Conservation (phyloP, 2,329 filamentous ascomycete species). For the Monilinia polystroma region DNA sequence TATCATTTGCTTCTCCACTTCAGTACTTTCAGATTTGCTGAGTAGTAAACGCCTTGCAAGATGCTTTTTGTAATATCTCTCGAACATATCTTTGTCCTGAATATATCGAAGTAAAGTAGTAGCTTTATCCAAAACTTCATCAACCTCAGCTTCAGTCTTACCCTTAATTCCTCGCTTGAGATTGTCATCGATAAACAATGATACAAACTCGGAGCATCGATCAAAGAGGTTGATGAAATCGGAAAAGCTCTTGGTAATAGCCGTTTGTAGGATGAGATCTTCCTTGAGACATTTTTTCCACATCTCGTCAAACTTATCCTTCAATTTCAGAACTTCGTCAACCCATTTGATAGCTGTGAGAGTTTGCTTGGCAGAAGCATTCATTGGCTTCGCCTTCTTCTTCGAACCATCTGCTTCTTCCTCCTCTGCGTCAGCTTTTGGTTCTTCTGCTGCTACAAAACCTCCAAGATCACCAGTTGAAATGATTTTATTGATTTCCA, state of each 20-base stretch:
- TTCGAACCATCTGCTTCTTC: constrained; percentile 42
- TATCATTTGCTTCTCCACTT: constrained; percentile 94
- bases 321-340: constrained; percentile 80
- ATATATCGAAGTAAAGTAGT: constrained; percentile 86
- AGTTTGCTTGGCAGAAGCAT: constrained; percentile 73
- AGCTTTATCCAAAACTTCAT: constrained; percentile 81
- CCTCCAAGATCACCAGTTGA: constrained; percentile 55
- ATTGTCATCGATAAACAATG: constrained; percentile 94
- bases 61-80: constrained; percentile 98
- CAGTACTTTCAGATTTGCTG: constrained; percentile 84
- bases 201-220: constrained; percentile 87
- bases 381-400: constrained; percentile 50
- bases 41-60: constrained; percentile 83
- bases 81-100: constrained; percentile 89
- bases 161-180: constrained; percentile 91
- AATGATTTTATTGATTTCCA: constrained; percentile 73
- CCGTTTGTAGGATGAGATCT: constrained; percentile 76
- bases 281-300: constrained; percentile 70
- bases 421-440: constrained; percentile 46
- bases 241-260: constrained; percentile 81
- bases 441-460: constrained; percentile 36
- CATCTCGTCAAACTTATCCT: constrained; percentile 84
- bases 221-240: constrained; percentile 92
- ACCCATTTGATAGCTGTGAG: constrained; percentile 92
- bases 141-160: constrained; percentile 86